Base-by-base conservation (phyloP, 441 rosid species). In the Brassica hybrid region DNA sequence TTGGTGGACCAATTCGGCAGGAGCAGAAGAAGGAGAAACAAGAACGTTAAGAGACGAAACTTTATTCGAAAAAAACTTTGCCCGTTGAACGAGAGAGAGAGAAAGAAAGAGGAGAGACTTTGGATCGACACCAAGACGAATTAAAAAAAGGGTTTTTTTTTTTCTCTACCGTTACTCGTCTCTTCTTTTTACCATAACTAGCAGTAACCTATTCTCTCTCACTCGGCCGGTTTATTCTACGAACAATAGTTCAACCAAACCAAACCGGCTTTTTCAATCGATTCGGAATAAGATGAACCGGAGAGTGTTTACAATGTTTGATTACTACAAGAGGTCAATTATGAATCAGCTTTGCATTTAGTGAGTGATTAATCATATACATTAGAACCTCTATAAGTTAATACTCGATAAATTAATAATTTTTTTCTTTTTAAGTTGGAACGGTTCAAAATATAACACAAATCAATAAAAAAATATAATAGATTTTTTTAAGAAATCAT, bases 21-120 rank as follows among this genome's bases (percentile, higher is more conserved):
- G 34, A 30, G 34, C 34, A 30, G 34, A 30, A 30, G 34, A 30
- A 30, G 34, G 34, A 30, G 34, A 30, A 25, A 30, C 34, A 30
- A 30, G 34, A 30, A 30, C 34, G 34, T 30, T 30, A 30, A 30
- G 1, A 30, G 34, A 30, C 34, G 34, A 30, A 30, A 30, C 34
- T 30, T 30, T 30, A 30, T 30, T 30, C 34, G 34, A 30, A 30
- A 30, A 30, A 30, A 30, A 30, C 34, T 5, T 30, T 30, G 34
- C 34, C 34, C 34, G 34, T 30, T 30, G 34, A 30, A 30, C 34
- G 34, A 27, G 32, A 30, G 34, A 30, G 34, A 30, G 34, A 30
- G 34, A 30, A 30, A 30, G 34, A 30, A 45, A 79, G 67, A 79
- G 70, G 77, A 34, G 63, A 73, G 61, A 80, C 80, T 56, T 48